phyloP scores from a whole-genome alignment of 129 eudicot genomes.

The Artemisia annua region DNA sequence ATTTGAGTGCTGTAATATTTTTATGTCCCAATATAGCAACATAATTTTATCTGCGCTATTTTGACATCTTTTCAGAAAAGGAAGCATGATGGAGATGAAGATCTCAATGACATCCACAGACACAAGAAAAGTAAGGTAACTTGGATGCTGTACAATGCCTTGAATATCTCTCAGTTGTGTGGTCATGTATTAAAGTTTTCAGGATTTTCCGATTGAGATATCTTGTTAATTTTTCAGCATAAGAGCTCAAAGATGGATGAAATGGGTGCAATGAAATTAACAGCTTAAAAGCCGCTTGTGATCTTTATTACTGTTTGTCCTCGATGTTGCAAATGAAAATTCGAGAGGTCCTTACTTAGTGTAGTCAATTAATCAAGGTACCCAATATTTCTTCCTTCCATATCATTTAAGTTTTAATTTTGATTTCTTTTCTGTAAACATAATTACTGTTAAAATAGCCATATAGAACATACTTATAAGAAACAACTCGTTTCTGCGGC shows the following conservation, averaged over 20 bases:
- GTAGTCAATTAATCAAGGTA: conserved; percentile 50
- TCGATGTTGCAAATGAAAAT: conserved; percentile 58
- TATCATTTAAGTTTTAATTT: not conserved
- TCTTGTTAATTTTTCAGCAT: conserved; percentile 51
- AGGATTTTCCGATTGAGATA: not conserved
- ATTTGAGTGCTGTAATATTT: no score
- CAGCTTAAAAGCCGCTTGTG: conserved; percentile 45
- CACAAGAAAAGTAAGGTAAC: conserved; percentile 88
- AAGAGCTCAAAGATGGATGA: conserved; percentile 60
- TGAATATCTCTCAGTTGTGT: conserved; percentile 3
- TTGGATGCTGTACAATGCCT: not conserved
- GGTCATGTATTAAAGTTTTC: not conserved
- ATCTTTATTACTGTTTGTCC: conserved; percentile 20
- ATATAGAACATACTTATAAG: no score
- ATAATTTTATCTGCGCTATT: conserved; percentile 7
- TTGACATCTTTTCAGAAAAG: conserved; percentile 49
- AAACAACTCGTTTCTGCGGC: no score
- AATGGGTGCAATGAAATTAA: conserved; percentile 84
- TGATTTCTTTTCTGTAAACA: not conserved
- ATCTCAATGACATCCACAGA: conserved; percentile 52
- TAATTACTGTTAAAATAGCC: no score
- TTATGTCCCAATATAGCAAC: no score
- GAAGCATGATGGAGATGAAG: conserved; percentile 80
- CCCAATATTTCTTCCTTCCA: not conserved
- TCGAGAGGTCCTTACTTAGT: conserved; percentile 38